Conservation (phyloP, 768 basidiomycete species). For the Amanita rimosa region DNA sequence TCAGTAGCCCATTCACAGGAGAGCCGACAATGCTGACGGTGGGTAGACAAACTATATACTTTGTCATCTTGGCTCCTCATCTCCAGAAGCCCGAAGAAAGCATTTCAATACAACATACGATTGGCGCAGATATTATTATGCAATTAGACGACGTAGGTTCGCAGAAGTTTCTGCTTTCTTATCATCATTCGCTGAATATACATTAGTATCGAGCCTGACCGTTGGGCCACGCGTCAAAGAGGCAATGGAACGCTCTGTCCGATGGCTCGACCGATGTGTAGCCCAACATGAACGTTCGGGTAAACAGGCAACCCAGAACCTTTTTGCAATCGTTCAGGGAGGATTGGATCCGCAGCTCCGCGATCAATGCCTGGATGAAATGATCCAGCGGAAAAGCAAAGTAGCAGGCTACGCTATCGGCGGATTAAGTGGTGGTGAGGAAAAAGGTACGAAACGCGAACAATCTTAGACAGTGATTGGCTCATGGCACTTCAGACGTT, state of each 20-base stretch:
- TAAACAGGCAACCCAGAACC: constrained; percentile 55
- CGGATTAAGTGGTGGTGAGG: constrained; percentile 85
- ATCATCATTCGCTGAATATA: constrained; percentile 1
- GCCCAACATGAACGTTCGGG: constrained; percentile 60
- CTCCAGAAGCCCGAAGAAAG: constrained; percentile 75
- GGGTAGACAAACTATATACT: constrained; percentile 14
- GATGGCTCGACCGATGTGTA: constrained; percentile 89
- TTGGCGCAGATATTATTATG: constrained; percentile 93
- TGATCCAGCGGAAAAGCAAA: constrained; percentile 63
- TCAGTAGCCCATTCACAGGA: constrained; percentile 77
- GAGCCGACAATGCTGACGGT: constrained; percentile 86
- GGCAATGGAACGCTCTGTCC: constrained; percentile 79
- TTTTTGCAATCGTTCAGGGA: constrained; percentile 90
- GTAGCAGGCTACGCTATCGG: constrained; percentile 91
- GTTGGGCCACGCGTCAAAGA: constrained; percentile 74
- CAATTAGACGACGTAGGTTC: constrained; percentile 84
- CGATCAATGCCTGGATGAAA: constrained; percentile 68
- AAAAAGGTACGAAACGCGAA: constrained; percentile 48
- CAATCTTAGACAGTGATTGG: background rate
- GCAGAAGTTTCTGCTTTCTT: constrained; percentile 3
- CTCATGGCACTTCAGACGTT: constrained; percentile 32
- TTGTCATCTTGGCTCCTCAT: background rate
- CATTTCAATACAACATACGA: constrained; percentile 81
- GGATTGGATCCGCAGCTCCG: constrained; percentile 65
- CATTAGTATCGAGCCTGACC: constrained; percentile 66